phyloP scores from a whole-genome alignment of 352 stramenopile species.

The Phytopythium helicoides region DNA sequence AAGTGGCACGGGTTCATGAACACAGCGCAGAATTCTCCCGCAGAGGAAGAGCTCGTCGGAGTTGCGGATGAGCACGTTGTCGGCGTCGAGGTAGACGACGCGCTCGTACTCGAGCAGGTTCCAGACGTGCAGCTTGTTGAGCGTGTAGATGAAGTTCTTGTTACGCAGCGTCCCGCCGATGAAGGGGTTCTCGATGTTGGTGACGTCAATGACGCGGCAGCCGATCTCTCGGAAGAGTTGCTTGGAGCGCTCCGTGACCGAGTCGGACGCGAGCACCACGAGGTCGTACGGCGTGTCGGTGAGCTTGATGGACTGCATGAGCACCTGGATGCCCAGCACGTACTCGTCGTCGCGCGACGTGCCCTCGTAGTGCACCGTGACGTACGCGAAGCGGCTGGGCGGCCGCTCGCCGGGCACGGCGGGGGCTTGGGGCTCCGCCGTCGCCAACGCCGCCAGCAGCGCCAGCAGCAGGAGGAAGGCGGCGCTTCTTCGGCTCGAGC shows the following conservation, averaged over 20 bases:
- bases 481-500: too few relatives aligned
- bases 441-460: slow-evolving; percentile 14
- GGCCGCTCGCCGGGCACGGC: slow-evolving; percentile 13
- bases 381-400: slow-evolving; percentile 75
- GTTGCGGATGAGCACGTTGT: slow-evolving; percentile 89
- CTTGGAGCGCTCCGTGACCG: slow-evolving; percentile 76
- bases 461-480: slow-evolving; percentile 23
- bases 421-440: slow-evolving; percentile 4
- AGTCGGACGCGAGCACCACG: slow-evolving; percentile 84
- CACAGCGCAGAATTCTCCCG: slow-evolving; percentile 84
- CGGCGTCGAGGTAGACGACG: slow-evolving; percentile 89
- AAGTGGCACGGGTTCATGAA: slow-evolving; percentile 93
- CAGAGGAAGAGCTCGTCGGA: slow-evolving; percentile 88
- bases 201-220: slow-evolving; percentile 81
- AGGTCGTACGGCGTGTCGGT: slow-evolving; percentile 80
- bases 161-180: slow-evolving; percentile 70
- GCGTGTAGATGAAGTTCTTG: slow-evolving; percentile 89
- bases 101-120: slow-evolving; percentile 90
- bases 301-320: slow-evolving; percentile 88
- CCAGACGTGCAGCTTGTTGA: slow-evolving; percentile 91
- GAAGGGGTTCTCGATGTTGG: slow-evolving; percentile 88
- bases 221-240: slow-evolving; percentile 75
- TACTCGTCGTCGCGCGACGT: slow-evolving; percentile 83
- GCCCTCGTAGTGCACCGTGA: slow-evolving; percentile 86
- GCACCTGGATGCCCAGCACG: slow-evolving; percentile 76